Evolutionary conservation across 2,329 filamentous ascomycete genomes (phyloP).

Genomic region (Pyricularia pennisetigena): DNA sequence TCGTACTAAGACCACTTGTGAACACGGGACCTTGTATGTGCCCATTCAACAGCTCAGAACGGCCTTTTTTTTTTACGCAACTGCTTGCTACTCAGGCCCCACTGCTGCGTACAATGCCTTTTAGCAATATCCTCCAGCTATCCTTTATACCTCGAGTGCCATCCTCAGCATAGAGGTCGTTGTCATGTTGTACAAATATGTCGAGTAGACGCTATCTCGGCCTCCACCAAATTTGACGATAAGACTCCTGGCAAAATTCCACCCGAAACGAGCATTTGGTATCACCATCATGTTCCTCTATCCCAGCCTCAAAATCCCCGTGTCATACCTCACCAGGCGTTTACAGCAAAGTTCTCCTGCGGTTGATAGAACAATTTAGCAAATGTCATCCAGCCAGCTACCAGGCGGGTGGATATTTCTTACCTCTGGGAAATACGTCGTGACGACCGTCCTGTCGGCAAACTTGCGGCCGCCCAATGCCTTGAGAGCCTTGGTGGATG

Average conservation of each 20-base stretch:
- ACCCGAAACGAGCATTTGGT: neutral
- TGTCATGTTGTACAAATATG: neutral
- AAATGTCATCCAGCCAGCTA: neutral
- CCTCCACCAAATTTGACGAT: neutral
- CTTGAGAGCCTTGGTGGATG: slow-evolving; percentile 74
- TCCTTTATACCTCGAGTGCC: neutral
- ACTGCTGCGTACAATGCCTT: neutral
- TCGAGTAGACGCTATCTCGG: neutral
- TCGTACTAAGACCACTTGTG: neutral
- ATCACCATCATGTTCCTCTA: neutral
- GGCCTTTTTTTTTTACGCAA: neutral
- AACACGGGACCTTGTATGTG: neutral
- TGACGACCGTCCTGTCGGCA: slow-evolving; percentile 89
- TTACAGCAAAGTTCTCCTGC: slow-evolving; percentile 88
- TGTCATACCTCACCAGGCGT: slow-evolving; percentile 56
- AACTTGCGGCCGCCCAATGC: slow-evolving; percentile 95
- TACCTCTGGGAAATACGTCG: slow-evolving; percentile 93
- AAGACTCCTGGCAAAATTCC: neutral
- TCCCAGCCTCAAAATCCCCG: neutral
- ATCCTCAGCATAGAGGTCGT: neutral
- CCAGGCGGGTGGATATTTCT: slow-evolving; percentile 13
- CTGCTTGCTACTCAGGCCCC: neutral
- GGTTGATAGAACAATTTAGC: neutral
- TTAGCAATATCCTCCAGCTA: neutral
- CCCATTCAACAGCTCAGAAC: neutral